Evolutionary conservation across 768 basidiomycete genomes (phyloP), one percentile per base, ranked within the genome.

Genomic region (Cystofilobasidium macerans): DNA sequence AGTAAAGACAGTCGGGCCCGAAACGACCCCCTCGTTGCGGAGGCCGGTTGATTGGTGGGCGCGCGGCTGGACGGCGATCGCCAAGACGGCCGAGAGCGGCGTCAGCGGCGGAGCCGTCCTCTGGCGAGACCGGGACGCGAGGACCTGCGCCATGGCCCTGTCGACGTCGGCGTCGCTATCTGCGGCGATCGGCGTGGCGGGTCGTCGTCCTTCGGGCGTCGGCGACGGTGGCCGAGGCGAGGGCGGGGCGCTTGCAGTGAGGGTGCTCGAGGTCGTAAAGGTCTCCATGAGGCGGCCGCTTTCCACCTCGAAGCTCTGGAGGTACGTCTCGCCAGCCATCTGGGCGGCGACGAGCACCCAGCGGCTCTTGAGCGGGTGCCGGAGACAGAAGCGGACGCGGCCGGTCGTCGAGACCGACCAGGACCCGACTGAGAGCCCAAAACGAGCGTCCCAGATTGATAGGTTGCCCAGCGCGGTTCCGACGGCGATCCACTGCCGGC

Each of bases 361-460:
- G 5, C 51, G 51, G 30, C 51, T 54, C 51, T 54, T 54, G 51
- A 54, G 51, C 18, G 51, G 51, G 18, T 54, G 51, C 7, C 51
- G 51, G 7, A 54, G 51, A 20, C 51, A 54, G 51, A 54, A 54
- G 51, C 88, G 81, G 28, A 93, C 81, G 9, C 80, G 78, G 30
- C 13, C 48, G 7, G 42, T 57, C 20, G 61, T 30, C 26, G 62
- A 33, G 16, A 69, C 61, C 40, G 84, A 83, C 93, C 94, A 97
- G 67, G 85, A 88, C 74, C 87, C 88, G 69, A 98, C 79, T 5
- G 87, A 78, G 24, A 97, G 78, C 1, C 93, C 92, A 70, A 98
- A 99, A 13, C 94, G 86, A 48, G 90, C 84, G 77, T 99, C 95
- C 92, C 93, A 99, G 3, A 99, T 80, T 0, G 88, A 85, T 16